phyloP scores from a whole-genome alignment of 306 rosid genomes.

The Rosa multiflora region DNA sequence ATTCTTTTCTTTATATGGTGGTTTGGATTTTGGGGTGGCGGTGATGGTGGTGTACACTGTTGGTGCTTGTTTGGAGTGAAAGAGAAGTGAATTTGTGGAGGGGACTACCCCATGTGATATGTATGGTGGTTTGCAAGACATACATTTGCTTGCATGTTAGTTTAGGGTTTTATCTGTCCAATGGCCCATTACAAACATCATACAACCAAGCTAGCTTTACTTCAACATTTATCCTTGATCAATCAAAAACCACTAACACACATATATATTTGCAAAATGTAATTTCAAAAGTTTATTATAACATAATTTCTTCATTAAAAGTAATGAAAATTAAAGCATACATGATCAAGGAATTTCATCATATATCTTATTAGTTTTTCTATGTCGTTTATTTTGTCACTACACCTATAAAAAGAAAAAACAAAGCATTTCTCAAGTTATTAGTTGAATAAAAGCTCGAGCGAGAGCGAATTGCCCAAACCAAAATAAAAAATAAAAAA shows the following conservation, averaged over 20 bases:
- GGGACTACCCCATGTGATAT: slow-evolving; percentile 75
- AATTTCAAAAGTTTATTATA: too few relatives aligned
- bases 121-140: slow-evolving; percentile 55
- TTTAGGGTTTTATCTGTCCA: slow-evolving; percentile 45
- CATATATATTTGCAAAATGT: too few relatives aligned
- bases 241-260: background rate
- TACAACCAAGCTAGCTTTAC: slow-evolving; percentile 3
- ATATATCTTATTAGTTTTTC: too few relatives aligned
- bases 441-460: too few relatives aligned
- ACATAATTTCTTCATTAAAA: too few relatives aligned
- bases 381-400: too few relatives aligned
- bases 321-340: too few relatives aligned
- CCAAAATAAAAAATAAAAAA: too few relatives aligned
- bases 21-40: slow-evolving; percentile 19
- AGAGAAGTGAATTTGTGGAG: slow-evolving; percentile 36
- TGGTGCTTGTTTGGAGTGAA: slow-evolving; percentile 49
- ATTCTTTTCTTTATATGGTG: background rate
- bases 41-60: slow-evolving; percentile 16
- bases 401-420: too few relatives aligned
- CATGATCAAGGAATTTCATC: too few relatives aligned
- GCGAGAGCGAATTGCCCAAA: too few relatives aligned
- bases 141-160: slow-evolving; percentile 47
- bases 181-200: slow-evolving; percentile 36
- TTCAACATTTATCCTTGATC: background rate
- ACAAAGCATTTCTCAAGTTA: too few relatives aligned